Evolutionary conservation across 768 basidiomycete genomes (phyloP), one percentile per base, ranked within the genome.

Genomic region (Tylopilus felleus): DNA sequence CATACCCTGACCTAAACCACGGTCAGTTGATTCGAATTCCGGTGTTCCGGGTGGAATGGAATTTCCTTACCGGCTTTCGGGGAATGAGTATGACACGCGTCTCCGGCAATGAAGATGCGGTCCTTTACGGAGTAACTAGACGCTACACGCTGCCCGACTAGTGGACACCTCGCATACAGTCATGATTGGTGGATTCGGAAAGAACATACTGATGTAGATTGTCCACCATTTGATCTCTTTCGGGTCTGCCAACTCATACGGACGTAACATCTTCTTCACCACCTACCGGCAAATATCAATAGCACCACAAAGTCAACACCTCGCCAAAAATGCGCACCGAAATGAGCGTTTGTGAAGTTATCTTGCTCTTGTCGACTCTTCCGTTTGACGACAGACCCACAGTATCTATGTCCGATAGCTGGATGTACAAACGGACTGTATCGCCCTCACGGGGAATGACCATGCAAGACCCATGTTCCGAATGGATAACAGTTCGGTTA

Each of bases 121-220:
- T 86, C 77, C n/a, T 79, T 65, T 3, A 78, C 69, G 22, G 81
- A 81, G 66, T 78, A 90, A 12, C 71, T 73, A 6, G 84, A 79
- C 7, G 88, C 86, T 1, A 90, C 83, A 13, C 88, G 81, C 62
- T 90, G 89, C 2, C 87, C 87, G 53, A 90, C 88, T 86, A 42
- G 7, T 17, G 27, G 12, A 4, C 16, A 36, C 16, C 17, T 31
- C 45, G 43, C 16, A 38, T 12, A 57, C 51, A 27, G 17, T 33
- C 10, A 29, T 12, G 9, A 43, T 13, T 22, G n/a, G n/a, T 5
- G 35, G 16, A 41, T 4, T 23, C 17, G 0, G 40, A 56, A 38
- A 50, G 21, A 23, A 47, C 83, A 21, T 58, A 86, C 86, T 82
- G 58, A 78, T 79, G 60, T 89, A 90, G 22, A 85, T 77, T 3